A percentile compares a stretch with the other conserved stretches of the same genome.
Conservation (phyloP, 1,139 yeast genomes). For the Candida sanyaensis region DNA sequence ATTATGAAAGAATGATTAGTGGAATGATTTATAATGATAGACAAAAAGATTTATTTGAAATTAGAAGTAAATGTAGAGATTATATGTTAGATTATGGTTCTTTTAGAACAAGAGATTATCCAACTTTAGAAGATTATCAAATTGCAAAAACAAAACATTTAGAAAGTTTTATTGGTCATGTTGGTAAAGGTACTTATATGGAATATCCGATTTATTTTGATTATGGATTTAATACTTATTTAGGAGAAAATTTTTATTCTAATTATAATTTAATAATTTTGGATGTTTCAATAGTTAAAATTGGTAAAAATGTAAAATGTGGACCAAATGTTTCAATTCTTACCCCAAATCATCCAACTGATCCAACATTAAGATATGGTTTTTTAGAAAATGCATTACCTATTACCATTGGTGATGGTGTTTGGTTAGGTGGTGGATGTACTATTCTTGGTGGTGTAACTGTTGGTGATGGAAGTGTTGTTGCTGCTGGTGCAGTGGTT, state of each 20-base stretch:
- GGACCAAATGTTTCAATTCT: slow-evolving; percentile 66
- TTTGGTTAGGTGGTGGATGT: slow-evolving; percentile 65
- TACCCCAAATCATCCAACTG: slow-evolving; percentile 67
- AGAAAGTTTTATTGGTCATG: slow-evolving; percentile 45
- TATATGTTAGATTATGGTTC: slow-evolving; percentile 34
- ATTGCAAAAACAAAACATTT: slow-evolving; percentile 40
- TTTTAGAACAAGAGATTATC: slow-evolving; percentile 41
- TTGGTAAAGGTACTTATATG: slow-evolving; percentile 38
- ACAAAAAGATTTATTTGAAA: slow-evolving; percentile 11
- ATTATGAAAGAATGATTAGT: slow-evolving; percentile 42
- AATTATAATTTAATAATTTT: slow-evolving; percentile 59
- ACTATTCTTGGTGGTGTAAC: slow-evolving; percentile 65
- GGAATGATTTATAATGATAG: slow-evolving; percentile 17
- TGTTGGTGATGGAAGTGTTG: slow-evolving; percentile 61
- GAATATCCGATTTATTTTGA: slow-evolving; percentile 61
- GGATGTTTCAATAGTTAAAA: slow-evolving; percentile 61
- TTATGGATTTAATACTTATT: slow-evolving; percentile 54
- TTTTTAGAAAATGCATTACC: slow-evolving; percentile 57
- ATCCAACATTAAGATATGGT: slow-evolving; percentile 44
- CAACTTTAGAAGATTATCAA: slow-evolving; percentile 18
- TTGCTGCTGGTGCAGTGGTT: slow-evolving; percentile 72
- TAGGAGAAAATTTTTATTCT: slow-evolving; percentile 54
- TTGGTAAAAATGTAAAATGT: slow-evolving; percentile 60
- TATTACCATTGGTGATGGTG: slow-evolving; percentile 59
- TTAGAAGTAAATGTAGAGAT: slow-evolving; percentile 15